Evolutionary conservation across 805 yeast species (phyloP), one percentile per base, ranked within the genome.

Genomic region (Nakazawaea wickerhamii): DNA sequence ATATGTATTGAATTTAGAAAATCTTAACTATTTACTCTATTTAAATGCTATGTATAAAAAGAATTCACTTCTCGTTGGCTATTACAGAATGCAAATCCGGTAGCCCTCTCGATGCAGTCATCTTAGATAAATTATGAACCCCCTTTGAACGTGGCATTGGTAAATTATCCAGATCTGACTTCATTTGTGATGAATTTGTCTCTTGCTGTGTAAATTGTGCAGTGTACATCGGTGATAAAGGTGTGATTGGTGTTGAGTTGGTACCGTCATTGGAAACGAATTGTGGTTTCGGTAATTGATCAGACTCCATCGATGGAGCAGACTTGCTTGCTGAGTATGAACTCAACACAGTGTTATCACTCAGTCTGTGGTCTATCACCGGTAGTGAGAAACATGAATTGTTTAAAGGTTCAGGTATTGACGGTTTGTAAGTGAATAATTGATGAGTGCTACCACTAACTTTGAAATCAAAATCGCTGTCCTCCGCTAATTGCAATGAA

Each of bases 341-440:
- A 21, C 40, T 37, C 30, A 37, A 4, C 34, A 37, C 20, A 7
- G 26, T 28, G n/a, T 22, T 27, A 14, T 20, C 32, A 14, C 27
- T 28, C 26, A n/a, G 11, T 30, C 34, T 37, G 19, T 28, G 21
- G 22, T 43, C 35, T 18, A 15, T 15, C 18, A 36, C 4, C 4
- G 41, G 45, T 13, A 41, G 15, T 6, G 44, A 41, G 27, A 41
- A 41, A 25, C 40, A 36, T 5, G 44, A 41, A 18, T 41, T 41
- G 35, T 40, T 34, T 18, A 40, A 36, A 7, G 7, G 28, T 4
- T 31, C 26, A 15, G 22, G 17, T 14, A 21, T 25, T 10, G 20
- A n/a, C 4, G 38, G 25, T 11, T 20, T 7, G 9, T 26, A n/a
- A 2, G 15, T 13, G 13, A 43, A 38, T 15, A 37, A 13, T 21